Evolutionary conservation across 176 grass and related monocot species (phyloP), one percentile per base, ranked within the genome.

Genomic region (Hordeum marinum): DNA sequence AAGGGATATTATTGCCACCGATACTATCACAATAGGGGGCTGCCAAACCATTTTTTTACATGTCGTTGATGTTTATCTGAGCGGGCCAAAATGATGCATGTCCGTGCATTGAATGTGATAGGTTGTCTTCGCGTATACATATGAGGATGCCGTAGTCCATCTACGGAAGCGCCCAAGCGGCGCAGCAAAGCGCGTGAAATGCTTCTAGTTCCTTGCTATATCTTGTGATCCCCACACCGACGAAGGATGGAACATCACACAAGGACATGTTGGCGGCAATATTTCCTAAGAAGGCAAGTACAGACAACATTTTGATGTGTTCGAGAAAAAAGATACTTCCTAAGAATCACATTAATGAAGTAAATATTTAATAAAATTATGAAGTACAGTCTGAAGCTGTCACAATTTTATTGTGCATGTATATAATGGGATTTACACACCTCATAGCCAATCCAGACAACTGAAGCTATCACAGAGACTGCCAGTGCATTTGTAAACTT

Each of bases 371-470:
- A 55, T 21, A 17, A 0, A 21, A 55, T 55, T 55, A 55, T 55
- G 52, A 50, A 52, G 17, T 57, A 57, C 54, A 57, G 20, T 57
- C 54, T 57, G 54, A 21, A 57, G 54, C 10, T 43, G 55, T 67
- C 6, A 63, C 50, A 90, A 63, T 12, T 7, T 73, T 26, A 79
- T 12, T 74, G 23, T 59, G 45, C 65, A 60, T 46, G 29, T 41
- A 52, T 68, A 57, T 68, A 5, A 29, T 63, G 26, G 59, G 78
- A 80, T 84, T 43, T 64, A n/a, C 73, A 37, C 82, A 99, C 97
- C 94, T 99, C 97, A 74, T 96, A 99, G 66, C 94, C 94, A 90
- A 99, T 99, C 97, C 97, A 96, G 71, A 90, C 84, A 88, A 99
- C 97, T 60, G 92, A 99, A 86, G 92, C 94, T 85, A 96, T 96